Evolutionary conservation across 2,329 filamentous ascomycete genomes (phyloP).

Genomic region (Rhynchosporium graminicola): DNA sequence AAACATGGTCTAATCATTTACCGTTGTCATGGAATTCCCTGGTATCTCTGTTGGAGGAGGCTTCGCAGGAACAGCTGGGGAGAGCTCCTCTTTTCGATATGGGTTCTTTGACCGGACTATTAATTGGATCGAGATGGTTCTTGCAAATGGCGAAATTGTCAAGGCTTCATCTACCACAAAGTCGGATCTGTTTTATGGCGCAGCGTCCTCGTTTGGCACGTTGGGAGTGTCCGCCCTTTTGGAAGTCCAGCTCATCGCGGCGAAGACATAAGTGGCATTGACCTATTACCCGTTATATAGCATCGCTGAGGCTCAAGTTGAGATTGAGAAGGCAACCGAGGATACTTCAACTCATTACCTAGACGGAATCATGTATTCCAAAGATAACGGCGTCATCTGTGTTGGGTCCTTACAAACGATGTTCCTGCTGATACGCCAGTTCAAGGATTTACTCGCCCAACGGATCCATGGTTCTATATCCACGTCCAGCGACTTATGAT

Average conservation of each 20-base stretch:
- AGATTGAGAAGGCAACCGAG: conserved; percentile 41
- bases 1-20: conserved; percentile 55
- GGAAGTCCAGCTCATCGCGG: conserved; percentile 56
- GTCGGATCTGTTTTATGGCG: conserved; percentile 58
- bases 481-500: conserved; percentile 47
- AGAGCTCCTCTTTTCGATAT: conserved; percentile 64
- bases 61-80: conserved; percentile 65
- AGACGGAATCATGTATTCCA: conserved; percentile 56
- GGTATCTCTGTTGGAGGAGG: conserved; percentile 69
- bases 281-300: conserved; percentile 51
- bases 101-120: conserved; percentile 67
- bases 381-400: conserved; percentile 52
- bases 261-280: conserved; percentile 54
- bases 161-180: conserved; percentile 49
- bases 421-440: conserved; percentile 36
- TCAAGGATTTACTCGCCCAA: conserved; percentile 50
- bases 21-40: conserved; percentile 70
- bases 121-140: conserved; percentile 61
- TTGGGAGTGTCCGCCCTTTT: conserved; percentile 61
- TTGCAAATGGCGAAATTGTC: conserved; percentile 56
- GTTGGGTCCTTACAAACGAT: conserved; percentile 50
- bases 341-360: conserved; percentile 52
- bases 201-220: conserved; percentile 60
- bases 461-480: conserved; percentile 66
- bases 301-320: conserved; percentile 45